Percentiles rank a stretch among this genome's conserved stretches.
These are phyloP conservation scores for Aegilops umbellulata DNA, from an alignment of 176 grass and related monocot genomes.

Conservation along the genomic window DNA sequence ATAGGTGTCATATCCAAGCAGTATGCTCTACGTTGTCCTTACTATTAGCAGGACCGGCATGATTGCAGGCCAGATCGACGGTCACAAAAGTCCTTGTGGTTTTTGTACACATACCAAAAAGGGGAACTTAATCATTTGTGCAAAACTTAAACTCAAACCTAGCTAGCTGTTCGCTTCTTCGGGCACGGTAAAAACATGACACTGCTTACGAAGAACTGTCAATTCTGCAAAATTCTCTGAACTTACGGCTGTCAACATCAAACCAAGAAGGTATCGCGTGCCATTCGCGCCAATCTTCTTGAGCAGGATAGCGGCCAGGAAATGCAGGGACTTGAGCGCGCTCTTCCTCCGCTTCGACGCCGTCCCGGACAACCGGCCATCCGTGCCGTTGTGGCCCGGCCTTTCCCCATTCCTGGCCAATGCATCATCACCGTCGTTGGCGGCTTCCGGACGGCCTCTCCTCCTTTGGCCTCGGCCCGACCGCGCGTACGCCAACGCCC, in stretches of 20 bases:
- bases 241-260: conserved; percentile 64
- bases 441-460: not conserved
- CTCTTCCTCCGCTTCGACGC: conserved; percentile 37
- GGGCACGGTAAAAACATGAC: not conserved
- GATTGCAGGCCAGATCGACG: not conserved
- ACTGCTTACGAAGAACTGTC: not conserved
- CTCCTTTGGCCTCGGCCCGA: conserved; percentile 34
- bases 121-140: not conserved
- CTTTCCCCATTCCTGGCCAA: conserved; percentile 35
- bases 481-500: conserved; percentile 71
- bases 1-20: not conserved
- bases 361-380: conserved; percentile 26
- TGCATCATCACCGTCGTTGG: conserved; percentile 2
- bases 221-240: not conserved
- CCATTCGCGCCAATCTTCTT: conserved; percentile 75
- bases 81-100: not conserved
- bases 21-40: not conserved
- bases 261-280: conserved; percentile 62
- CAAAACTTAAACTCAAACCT: not conserved
- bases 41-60: conserved; percentile 6
- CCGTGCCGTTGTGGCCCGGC: conserved; percentile 29
- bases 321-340: conserved; percentile 73
- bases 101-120: not conserved
- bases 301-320: conserved; percentile 80
- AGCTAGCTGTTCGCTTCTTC: not conserved